Evolutionary conservation across 352 stramenopile species (phyloP), one percentile per base, ranked within the genome.

Genomic region (Pythium aristosporum): DNA sequence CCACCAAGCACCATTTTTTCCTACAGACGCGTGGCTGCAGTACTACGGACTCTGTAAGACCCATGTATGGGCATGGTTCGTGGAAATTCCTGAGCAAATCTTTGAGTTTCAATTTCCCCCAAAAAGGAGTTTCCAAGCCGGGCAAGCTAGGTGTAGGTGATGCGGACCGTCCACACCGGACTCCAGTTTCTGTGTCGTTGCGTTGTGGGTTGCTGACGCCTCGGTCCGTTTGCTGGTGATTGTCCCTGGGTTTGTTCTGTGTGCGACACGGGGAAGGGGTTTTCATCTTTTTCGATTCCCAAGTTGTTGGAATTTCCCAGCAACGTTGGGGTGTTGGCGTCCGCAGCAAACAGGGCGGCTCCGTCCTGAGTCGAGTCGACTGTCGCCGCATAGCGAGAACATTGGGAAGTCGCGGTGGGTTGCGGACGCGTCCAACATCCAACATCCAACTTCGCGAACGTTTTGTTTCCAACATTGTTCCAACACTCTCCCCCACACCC

Each of bases 141-240:
- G n/a, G 34, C 11, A 15, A 39, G 34, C 39, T 46, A 59, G 54
- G 54, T 28, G 6, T 61, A 61, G 54, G 54, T 23, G 25, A 43
- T 21, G 54, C 54, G 41, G 54, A 61, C 54, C 34, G 42, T 6
- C 16, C 47, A n/a, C 23, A 11, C 25, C 23, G 13, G 6, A 10
- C 39, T 46, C 13, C 39, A n/a, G 11, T 39, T 13, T 11, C 34
- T 39, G 34, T 25, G 50, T 57, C 20, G 51, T 57, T 57, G 7
- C 32, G 51, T 57, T 43, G 51, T 56, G 47, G 7, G 8, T 47
- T 50, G 34, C 48, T 58, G 52, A 59, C 48, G 52, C 23, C 52
- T 11, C 8, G 34, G 34, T 8, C 34, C 2, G 8, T 39, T 39
- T 39, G 34, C 11, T 39, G 8, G 34, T 39, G 34, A 5, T 30